These are phyloP conservation scores for Cladosporium sp. DNA, from an alignment of 2,329 filamentous ascomycete genomes.

Conservation along the genomic window DNA sequence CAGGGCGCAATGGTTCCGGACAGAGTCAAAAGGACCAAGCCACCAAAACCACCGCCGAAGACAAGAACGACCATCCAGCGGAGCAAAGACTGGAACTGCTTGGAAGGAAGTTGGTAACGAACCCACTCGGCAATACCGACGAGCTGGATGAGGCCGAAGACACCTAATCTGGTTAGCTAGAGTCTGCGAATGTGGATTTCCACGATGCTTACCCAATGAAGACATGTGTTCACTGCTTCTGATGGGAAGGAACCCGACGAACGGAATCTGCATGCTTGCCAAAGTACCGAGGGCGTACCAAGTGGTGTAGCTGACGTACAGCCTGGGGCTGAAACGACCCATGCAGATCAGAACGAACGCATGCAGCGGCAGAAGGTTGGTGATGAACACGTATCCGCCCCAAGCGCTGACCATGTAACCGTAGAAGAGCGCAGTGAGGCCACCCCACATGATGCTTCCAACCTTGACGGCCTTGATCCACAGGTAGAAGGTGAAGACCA, in stretches of 20 bases:
- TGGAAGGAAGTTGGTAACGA: constrained; percentile 77
- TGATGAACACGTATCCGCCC: constrained; percentile 99
- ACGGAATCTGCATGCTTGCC: constrained; percentile 98
- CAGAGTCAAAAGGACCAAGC: constrained; percentile 76
- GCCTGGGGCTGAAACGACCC: constrained; percentile 87
- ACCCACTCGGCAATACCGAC: constrained; percentile 89
- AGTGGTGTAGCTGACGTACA: constrained; percentile 95
- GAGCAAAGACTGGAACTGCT: constrained; percentile 90
- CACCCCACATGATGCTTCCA: constrained; percentile 94
- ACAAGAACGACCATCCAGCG: constrained; percentile 67
- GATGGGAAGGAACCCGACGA: constrained; percentile 94
- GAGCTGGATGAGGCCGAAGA: constrained; percentile 92
- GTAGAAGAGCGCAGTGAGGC: constrained; percentile 89
- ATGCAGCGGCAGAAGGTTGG: constrained; percentile 90
- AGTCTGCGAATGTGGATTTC: background rate
- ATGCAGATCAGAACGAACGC: constrained; percentile 91
- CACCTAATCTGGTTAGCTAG: constrained; percentile 48
- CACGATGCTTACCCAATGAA: constrained; percentile 62
- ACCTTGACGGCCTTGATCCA: constrained; percentile 99
- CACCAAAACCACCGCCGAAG: constrained; percentile 65
- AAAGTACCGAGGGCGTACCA: constrained; percentile 96
- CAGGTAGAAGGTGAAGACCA: constrained; percentile 96
- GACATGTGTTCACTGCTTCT: constrained; percentile 99
- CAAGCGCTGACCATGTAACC: constrained; percentile 99
- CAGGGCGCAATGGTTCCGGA: constrained; percentile 92